Evolutionary conservation across 2,329 filamentous ascomycete species (phyloP), one percentile per base, ranked within the genome.

Genomic region (Alternaria ethzedia): DNA sequence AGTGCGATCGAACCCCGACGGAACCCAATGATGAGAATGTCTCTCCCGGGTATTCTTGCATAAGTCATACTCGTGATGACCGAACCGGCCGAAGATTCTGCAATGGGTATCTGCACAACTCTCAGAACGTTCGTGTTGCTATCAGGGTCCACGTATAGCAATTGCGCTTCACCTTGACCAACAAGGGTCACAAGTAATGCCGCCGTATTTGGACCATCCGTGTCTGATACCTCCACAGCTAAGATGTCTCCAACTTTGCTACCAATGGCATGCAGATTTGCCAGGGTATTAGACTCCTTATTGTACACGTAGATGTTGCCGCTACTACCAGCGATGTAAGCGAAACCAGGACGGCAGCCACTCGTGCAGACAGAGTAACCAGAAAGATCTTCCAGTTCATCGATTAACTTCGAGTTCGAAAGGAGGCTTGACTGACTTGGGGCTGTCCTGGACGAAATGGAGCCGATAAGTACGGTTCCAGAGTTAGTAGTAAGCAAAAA

Each of bases 401-500:
- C 63, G 8, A 83, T 32, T 17, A 81, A 70, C n/a, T 61, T 67
- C 59, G 77, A 79, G 11, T 44, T 26, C 2, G 59, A 58, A 2
- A 75, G 60, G 25, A 54, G 43, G 13, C 58, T 61, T 9, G 36
- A 47, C 8, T 46, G 25, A 9, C 9, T 10, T 10, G 10, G 20
- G 13, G 36, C 30, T 32, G 50, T 9, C 6, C 17, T 32, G 17
- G 64, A 50, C 20, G 54, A 26, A 6, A 75, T 55, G n/a, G 56
- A 68, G 44, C 73, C 73, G 1, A 86, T 66, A 5, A 91, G 81
- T 0, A 92, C 74, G 17, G 85, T 84, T 1, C 91, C 91, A 32
- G 74, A 74, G 36, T 86, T 85, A 0, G 85, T 88, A 0, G 89
- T 90, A 4, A 87, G 81, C 17, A 93, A 76, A 3, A 92, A 73